A percentile compares a stretch with the other conserved stretches of the same genome.
Conservation (phyloP, 2,329 filamentous ascomycete species). For the Aspergillus brasiliensis region DNA sequence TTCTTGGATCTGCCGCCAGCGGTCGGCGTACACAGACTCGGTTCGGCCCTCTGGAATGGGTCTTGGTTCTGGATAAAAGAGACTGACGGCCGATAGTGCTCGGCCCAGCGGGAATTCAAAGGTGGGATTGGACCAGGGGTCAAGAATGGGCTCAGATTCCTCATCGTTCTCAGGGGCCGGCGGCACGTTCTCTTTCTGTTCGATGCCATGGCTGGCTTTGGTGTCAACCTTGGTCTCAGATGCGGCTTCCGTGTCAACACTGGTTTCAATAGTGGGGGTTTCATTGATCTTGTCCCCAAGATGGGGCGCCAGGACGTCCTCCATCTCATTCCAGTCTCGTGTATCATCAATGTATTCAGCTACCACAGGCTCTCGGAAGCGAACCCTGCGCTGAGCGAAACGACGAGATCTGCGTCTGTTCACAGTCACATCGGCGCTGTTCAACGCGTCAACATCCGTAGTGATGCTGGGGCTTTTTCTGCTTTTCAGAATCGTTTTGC, state of each 20-base stretch:
- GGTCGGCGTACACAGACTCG: slow-evolving; percentile 31
- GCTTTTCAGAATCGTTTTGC: background rate
- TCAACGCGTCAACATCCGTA: background rate
- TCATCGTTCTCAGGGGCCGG: slow-evolving; percentile 7
- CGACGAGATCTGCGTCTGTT: background rate
- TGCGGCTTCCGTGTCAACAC: background rate
- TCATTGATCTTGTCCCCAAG: slow-evolving; percentile 1
- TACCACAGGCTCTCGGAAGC: slow-evolving; percentile 17
- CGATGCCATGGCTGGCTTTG: background rate
- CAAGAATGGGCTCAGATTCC: slow-evolving; percentile 13
- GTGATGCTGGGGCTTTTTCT: background rate
- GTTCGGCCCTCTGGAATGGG: slow-evolving; percentile 31
- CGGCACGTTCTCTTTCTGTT: slow-evolving; percentile 23
- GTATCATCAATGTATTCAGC: background rate
- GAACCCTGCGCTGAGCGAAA: slow-evolving; percentile 8
- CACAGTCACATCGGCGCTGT: background rate
- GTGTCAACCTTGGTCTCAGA: background rate
- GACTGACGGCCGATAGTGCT: slow-evolving; percentile 34
- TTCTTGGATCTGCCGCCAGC: slow-evolving; percentile 31
- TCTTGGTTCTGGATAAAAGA: slow-evolving; percentile 25
- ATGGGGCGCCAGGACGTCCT: slow-evolving; percentile 15
- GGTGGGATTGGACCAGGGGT: slow-evolving; percentile 26
- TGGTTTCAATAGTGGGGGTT: background rate
- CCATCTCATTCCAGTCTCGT: background rate
- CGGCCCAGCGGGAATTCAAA: slow-evolving; percentile 23